Evolutionary conservation across 164 flowering plant species (phyloP), one percentile per base, ranked within the genome.

Genomic region (Cinnamomum chago): DNA sequence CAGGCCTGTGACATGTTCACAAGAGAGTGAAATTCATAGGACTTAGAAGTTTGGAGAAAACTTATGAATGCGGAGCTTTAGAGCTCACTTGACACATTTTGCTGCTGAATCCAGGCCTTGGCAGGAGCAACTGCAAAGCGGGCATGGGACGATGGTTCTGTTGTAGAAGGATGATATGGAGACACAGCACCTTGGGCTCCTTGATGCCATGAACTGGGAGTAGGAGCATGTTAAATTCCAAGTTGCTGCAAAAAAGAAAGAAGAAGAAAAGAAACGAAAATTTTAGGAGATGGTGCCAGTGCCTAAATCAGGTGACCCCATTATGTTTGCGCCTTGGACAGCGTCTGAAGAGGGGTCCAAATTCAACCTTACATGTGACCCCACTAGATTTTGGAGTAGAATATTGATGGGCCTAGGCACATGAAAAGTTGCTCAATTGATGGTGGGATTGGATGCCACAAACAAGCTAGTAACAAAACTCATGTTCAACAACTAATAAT

Each of bases 141-240:
- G 90, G 82, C 97, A 94, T 25, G 81, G 83, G 33, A 82, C 81
- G 20, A 90, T 84, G 10, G 88, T 85, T 3, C 58, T 60, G 27
- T 80, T 85, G 85, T 92, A 92, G 78, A 92, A 92, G 20, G 94
- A 80, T 24, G 97, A 90, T 17, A 92, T 65, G 14, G 94, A 90
- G 73, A 92, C 95, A 73, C 97, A 92, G 67, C 97, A 90, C 2
- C 76, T 88, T 1, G 95, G 97, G 1, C 85, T 50, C 5, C 76
- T 17, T 15, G 88, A 80, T 66, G 95, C 85, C 40, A 58, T 30
- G 58, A 81, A 82, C 28, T 87, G 92, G 0, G 94, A 90, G 79
- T 85, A 91, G 0, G 84, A 55, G 67, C 97, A 94, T 3, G 83
- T 90, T 70, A 89, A 81, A 22, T 85, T 84, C 89, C 90, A 92